These are phyloP conservation scores for Podaxis sp. DNA, from an alignment of 768 basidiomycete species.

Conservation along the genomic window DNA sequence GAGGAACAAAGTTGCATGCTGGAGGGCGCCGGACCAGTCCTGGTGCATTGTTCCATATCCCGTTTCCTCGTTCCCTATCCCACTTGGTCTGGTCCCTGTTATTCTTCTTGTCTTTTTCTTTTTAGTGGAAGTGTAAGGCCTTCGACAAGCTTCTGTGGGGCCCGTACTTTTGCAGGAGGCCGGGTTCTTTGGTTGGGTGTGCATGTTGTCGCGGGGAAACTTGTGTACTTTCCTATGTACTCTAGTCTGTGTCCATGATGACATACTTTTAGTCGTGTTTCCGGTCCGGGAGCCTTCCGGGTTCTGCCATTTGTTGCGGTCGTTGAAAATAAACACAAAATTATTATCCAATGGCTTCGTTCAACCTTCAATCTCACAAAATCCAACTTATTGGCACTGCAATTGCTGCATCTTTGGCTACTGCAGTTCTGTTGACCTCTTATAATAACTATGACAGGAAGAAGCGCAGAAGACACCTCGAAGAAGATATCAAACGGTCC, in stretches of 20 bases:
- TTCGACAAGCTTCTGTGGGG: too few species aligned
- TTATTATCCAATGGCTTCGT: conserved; percentile 26
- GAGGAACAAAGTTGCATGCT: not conserved
- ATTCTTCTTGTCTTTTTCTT: too few species aligned
- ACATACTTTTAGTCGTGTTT: not conserved
- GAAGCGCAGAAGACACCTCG: conserved; percentile 52
- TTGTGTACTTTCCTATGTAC: too few species aligned
- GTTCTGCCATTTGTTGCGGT: not conserved
- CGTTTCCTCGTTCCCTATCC: too few species aligned
- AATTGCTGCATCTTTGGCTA: conserved; percentile 60
- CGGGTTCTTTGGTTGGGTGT: too few species aligned
- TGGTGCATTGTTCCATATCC: not conserved
- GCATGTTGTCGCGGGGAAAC: too few species aligned
- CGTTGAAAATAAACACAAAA: not conserved
- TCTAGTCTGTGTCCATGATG: not conserved
- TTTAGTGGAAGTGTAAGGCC: too few species aligned
- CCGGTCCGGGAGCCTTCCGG: not conserved
- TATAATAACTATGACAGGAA: conserved; percentile 52
- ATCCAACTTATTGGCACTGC: conserved; percentile 67
- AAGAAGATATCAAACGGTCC: conserved; percentile 56
- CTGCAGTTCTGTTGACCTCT: conserved; percentile 57
- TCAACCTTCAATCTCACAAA: conserved; percentile 51
- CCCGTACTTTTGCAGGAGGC: too few species aligned
- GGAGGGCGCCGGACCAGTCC: not conserved
- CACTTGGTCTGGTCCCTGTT: too few species aligned